A percentile compares a stretch with the other conserved stretches of the same genome.
Evolutionary conservation across 257 asterid species (phyloP).

Genomic region (Sherardia arvensis): DNA sequence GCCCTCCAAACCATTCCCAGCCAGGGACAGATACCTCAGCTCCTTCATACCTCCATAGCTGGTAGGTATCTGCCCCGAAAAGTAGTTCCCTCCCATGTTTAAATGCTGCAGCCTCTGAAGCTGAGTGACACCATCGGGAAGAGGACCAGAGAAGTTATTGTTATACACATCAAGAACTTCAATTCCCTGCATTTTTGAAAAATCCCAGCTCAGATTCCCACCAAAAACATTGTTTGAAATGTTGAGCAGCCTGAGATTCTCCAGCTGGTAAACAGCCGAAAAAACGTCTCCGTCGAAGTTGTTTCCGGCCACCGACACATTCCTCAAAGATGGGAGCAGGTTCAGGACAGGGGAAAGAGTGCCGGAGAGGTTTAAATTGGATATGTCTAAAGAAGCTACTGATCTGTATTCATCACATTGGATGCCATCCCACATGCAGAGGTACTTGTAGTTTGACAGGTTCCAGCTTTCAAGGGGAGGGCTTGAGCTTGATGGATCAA

Average conservation of each 20-base stretch:
- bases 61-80: conserved; percentile 28
- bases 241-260: conserved; percentile 17
- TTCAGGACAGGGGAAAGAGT: conserved; percentile 20
- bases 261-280: conserved; percentile 6
- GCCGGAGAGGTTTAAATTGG: conserved; percentile 39
- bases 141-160: conserved; percentile 35
- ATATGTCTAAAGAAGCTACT: conserved; percentile 27
- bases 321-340: conserved; percentile 16
- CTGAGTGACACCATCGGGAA: conserved; percentile 17
- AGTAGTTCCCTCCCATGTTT: conserved; percentile 36
- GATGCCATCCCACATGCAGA: conserved; percentile 32
- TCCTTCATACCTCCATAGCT: conserved; percentile 19
- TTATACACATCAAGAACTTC: conserved; percentile 29
- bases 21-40: conserved; percentile 27
- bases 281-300: conserved; percentile 16
- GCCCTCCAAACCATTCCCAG: conserved; percentile 35
- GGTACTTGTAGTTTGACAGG: conserved; percentile 21
- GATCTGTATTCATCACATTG: conserved; percentile 23
- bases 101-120: conserved; percentile 24
- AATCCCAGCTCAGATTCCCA: conserved; percentile 28
- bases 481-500: conserved; percentile 15
- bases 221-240: conserved; percentile 29
- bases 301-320: conserved; percentile 26
- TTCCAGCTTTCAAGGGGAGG: conserved; percentile 24
- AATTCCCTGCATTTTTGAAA: conserved; percentile 13